Evolutionary conservation across 768 basidiomycete genomes (phyloP).

Genomic region (Tylopilus cervinicoccineus): DNA sequence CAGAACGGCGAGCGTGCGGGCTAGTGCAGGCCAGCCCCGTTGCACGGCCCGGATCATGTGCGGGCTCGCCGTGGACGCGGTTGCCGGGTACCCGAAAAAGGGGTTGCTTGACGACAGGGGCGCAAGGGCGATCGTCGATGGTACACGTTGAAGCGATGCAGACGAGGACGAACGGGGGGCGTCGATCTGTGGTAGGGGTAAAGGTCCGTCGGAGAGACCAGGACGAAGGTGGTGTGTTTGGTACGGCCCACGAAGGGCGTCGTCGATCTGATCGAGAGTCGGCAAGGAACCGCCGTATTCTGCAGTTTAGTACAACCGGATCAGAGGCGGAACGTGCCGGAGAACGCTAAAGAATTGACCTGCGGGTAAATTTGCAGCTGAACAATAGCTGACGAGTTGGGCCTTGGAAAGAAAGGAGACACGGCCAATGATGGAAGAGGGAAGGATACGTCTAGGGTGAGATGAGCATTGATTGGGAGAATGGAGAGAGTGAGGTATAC

Average conservation of each 20-base stretch:
- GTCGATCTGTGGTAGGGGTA: neutral
- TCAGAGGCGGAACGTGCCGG: slow-evolving; percentile 2
- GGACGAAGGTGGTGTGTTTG: neutral
- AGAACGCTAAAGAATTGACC: slow-evolving; percentile 22
- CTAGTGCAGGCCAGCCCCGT: slow-evolving; percentile 64
- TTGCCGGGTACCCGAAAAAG: slow-evolving; percentile 68
- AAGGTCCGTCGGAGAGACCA: neutral
- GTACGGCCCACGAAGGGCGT: slow-evolving; percentile 37
- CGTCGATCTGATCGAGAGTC: slow-evolving; percentile 44
- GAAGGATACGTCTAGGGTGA: slow-evolving; percentile 53
- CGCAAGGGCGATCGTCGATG: slow-evolving; percentile 31
- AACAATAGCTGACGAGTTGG: slow-evolving; percentile 55
- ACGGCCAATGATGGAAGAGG: slow-evolving; percentile 52
- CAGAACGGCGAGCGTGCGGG: slow-evolving; percentile 54
- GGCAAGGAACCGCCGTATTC: slow-evolving; percentile 68
- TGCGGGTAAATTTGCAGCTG: slow-evolving; percentile 50
- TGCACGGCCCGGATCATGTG: slow-evolving; percentile 56
- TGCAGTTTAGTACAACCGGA: slow-evolving; percentile 31
- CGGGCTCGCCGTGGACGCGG: slow-evolving; percentile 28
- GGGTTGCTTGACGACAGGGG: slow-evolving; percentile 65
- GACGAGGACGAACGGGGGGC: neutral
- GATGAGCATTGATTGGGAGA: slow-evolving; percentile 9
- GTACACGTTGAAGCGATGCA: neutral
- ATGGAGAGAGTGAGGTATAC: slow-evolving; percentile 36
- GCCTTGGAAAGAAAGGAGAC: slow-evolving; percentile 61